phyloP scores from a whole-genome alignment of 75 land plant genomes.

The Pinus tabuliformis region DNA sequence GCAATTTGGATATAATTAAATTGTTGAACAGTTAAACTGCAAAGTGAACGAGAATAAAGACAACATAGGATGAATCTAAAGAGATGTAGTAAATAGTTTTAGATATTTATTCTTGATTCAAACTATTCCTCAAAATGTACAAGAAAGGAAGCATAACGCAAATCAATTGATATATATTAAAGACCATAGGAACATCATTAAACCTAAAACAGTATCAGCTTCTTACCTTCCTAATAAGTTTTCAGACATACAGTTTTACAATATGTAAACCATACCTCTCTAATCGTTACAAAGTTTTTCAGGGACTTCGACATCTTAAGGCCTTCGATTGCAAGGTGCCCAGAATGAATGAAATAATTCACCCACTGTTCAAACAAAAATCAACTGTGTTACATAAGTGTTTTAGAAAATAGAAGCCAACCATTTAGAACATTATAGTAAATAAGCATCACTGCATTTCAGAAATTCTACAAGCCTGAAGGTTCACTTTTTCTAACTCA shows the following conservation, averaged over 20 bases:
- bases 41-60: not conserved
- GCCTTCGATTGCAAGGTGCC: slow-evolving; percentile 48
- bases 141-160: not conserved
- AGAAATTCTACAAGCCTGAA: not conserved
- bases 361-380: slow-evolving; percentile 40
- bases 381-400: not conserved
- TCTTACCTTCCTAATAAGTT: not conserved
- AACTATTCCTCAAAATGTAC: not conserved
- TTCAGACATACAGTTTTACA: not conserved
- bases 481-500: not conserved
- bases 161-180: not conserved
- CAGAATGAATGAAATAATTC: slow-evolving; percentile 44
- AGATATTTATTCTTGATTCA: not conserved
- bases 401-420: not conserved
- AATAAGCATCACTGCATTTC: not conserved
- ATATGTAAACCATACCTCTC: slow-evolving; percentile 21
- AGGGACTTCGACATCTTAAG: slow-evolving; percentile 56
- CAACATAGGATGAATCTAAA: not conserved
- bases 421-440: not conserved
- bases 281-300: slow-evolving; percentile 44
- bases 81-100: not conserved
- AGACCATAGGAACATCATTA: not conserved
- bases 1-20: not conserved
- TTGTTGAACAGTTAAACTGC: not conserved
- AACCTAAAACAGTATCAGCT: not conserved